phyloP scores from a whole-genome alignment of 352 stramenopile species.

The Pythium rhizo-oryzae region DNA sequence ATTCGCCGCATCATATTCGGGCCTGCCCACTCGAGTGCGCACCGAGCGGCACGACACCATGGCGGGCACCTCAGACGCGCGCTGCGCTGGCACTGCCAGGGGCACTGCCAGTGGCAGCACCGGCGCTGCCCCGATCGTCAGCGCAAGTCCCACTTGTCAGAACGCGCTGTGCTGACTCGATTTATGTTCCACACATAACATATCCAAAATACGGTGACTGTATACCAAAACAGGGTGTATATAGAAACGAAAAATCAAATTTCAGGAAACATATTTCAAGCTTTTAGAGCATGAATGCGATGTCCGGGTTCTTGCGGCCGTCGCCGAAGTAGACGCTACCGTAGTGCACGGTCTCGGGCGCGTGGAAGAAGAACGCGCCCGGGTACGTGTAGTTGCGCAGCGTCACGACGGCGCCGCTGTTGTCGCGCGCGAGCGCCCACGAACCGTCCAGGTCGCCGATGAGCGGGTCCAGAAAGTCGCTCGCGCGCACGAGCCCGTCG shows the following conservation, averaged over 20 bases:
- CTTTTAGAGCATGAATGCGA: constrained; percentile 69
- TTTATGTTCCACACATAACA: not conserved
- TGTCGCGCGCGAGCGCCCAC: constrained; percentile 67
- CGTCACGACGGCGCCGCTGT: constrained; percentile 58
- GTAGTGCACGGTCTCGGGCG: constrained; percentile 49
- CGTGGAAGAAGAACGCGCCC: constrained; percentile 68
- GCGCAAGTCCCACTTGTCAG: too few species aligned
- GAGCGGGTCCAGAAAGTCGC: constrained; percentile 73
- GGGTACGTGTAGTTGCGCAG: constrained; percentile 71
- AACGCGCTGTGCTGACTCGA: not conserved
- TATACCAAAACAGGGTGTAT: constrained; percentile 2
- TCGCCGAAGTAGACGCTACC: constrained; percentile 82
- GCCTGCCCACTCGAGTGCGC: too few species aligned
- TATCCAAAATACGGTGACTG: not conserved
- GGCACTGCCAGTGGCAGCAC: too few species aligned
- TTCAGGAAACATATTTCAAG: not conserved
- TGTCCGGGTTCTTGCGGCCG: constrained; percentile 70
- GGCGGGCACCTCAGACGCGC: too few species aligned
- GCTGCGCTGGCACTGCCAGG: too few species aligned
- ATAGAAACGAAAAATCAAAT: not conserved
- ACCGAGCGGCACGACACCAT: too few species aligned
- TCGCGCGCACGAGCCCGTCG: constrained; percentile 62
- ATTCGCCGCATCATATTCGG: too few species aligned
- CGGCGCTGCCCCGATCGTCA: too few species aligned
- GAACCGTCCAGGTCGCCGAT: constrained; percentile 66